phyloP scores from a whole-genome alignment of 2,329 filamentous ascomycete species.

The Ophiosphaerella herpotricha region DNA sequence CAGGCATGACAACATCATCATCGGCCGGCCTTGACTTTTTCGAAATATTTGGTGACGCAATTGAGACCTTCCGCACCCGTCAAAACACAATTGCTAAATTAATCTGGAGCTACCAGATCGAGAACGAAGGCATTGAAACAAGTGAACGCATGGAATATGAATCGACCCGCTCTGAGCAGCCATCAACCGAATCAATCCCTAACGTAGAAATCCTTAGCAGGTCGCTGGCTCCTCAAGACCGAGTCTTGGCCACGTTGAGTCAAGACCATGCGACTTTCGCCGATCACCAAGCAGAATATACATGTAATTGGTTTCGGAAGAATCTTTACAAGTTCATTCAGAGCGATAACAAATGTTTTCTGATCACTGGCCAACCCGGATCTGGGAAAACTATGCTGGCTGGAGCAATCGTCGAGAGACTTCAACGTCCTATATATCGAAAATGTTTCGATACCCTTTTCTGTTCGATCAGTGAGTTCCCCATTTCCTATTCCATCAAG shows the following conservation, averaged over 20 bases:
- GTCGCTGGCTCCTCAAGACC: slow-evolving; percentile 56
- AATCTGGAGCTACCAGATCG: slow-evolving; percentile 47
- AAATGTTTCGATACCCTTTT: slow-evolving; percentile 55
- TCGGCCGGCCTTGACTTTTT: slow-evolving; percentile 46
- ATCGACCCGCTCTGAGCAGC: no score
- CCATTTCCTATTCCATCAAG: no score
- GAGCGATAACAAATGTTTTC: slow-evolving; percentile 50
- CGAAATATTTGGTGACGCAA: slow-evolving; percentile 46
- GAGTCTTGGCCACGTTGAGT: slow-evolving; percentile 51
- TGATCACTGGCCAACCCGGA: slow-evolving; percentile 55
- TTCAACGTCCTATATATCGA: slow-evolving; percentile 56
- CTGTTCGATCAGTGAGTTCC: slow-evolving; percentile 52
- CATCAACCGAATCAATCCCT: no score
- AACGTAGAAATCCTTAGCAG: slow-evolving; percentile 41
- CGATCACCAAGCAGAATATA: slow-evolving; percentile 55
- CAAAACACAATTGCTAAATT: slow-evolving; percentile 40
- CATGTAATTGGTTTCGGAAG: slow-evolving; percentile 60
- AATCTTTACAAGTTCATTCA: slow-evolving; percentile 55
- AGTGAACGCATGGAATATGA: no score
- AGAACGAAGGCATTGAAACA: slow-evolving; percentile 32
- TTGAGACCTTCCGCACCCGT: slow-evolving; percentile 44
- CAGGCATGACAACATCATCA: slow-evolving; percentile 39
- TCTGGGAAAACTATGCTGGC: slow-evolving; percentile 59
- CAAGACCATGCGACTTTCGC: slow-evolving; percentile 50
- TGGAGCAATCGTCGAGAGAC: slow-evolving; percentile 57